These are phyloP conservation scores for Dacryopinax primogenitus DNA, from an alignment of 768 basidiomycete species.

Conservation along the genomic window DNA sequence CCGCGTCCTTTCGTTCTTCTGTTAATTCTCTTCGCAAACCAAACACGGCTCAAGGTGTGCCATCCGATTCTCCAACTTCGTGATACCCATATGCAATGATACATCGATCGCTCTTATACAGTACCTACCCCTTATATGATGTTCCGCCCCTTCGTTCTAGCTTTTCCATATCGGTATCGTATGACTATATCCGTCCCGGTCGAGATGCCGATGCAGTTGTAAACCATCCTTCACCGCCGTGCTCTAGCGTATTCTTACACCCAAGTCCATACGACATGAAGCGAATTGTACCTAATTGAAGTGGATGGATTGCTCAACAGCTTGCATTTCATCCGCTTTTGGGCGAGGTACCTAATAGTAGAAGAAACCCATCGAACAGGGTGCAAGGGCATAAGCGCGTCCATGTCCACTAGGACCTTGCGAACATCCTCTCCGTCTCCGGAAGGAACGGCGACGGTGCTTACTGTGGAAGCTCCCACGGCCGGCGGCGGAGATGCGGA, in stretches of 20 bases:
- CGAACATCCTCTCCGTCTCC: too few species aligned
- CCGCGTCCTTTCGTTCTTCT: not conserved
- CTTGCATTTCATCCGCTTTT: not conserved
- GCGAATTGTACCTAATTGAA: not conserved
- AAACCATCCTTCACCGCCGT: not conserved
- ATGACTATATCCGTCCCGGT: too few species aligned
- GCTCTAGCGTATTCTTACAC: too few species aligned
- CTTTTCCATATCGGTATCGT: too few species aligned
- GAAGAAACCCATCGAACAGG: too few species aligned
- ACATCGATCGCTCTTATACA: not conserved
- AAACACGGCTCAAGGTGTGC: not conserved
- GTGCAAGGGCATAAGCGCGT: too few species aligned
- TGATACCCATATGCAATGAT: not conserved
- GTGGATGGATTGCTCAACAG: not conserved
- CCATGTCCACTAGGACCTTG: too few species aligned
- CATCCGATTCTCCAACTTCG: not conserved
- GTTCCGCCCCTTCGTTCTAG: too few species aligned
- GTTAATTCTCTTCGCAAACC: not conserved
- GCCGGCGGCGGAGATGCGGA: not conserved
- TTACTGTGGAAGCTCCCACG: too few species aligned
- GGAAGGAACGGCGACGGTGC: too few species aligned
- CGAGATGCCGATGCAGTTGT: not conserved
- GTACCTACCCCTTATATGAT: not conserved
- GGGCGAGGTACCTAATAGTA: not conserved
- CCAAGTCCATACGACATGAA: not conserved